Percentiles rank a stretch among this genome's conserved stretches.
These are phyloP conservation scores for Boletus hoseneyae DNA, from an alignment of 1,284 basidiomycete species.

Conservation along the genomic window DNA sequence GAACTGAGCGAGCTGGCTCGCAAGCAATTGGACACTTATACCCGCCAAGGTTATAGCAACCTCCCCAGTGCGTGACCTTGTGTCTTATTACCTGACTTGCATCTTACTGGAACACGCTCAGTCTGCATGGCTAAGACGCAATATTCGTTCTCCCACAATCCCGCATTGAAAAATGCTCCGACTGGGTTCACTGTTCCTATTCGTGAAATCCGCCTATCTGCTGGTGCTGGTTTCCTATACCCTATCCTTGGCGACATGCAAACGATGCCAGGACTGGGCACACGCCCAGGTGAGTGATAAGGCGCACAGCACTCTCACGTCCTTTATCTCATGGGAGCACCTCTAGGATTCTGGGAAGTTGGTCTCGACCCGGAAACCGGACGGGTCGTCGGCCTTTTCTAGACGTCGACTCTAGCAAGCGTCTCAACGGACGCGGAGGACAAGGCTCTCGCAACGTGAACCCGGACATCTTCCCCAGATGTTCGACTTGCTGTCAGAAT, in stretches of 20 bases:
- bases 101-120: constrained; percentile 21
- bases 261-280: constrained; percentile 96
- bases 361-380: constrained; percentile 74
- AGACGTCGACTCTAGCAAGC: constrained; percentile 22
- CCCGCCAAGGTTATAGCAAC: constrained; percentile 80
- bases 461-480: constrained; percentile 18
- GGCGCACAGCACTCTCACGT: neutral
- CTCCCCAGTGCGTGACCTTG: constrained; percentile 65
- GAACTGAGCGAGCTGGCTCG: constrained; percentile 79
- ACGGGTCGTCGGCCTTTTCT: constrained; percentile 74
- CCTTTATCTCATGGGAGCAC: constrained; percentile 16
- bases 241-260: constrained; percentile 94
- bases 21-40: constrained; percentile 90
- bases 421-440: constrained; percentile 33
- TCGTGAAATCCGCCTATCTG: constrained; percentile 83
- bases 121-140: constrained; percentile 99
- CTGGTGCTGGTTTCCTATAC: constrained; percentile 95
- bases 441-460: neutral
- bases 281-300: constrained; percentile 70
- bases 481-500: constrained; percentile 6
- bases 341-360: constrained; percentile 79
- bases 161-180: constrained; percentile 88
- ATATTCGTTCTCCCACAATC: constrained; percentile 93
- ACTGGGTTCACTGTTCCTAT: constrained; percentile 93
- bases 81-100: constrained; percentile 3